Evolutionary conservation across 2,329 filamentous ascomycete species (phyloP).

Genomic region (Fusarium irregulare): DNA sequence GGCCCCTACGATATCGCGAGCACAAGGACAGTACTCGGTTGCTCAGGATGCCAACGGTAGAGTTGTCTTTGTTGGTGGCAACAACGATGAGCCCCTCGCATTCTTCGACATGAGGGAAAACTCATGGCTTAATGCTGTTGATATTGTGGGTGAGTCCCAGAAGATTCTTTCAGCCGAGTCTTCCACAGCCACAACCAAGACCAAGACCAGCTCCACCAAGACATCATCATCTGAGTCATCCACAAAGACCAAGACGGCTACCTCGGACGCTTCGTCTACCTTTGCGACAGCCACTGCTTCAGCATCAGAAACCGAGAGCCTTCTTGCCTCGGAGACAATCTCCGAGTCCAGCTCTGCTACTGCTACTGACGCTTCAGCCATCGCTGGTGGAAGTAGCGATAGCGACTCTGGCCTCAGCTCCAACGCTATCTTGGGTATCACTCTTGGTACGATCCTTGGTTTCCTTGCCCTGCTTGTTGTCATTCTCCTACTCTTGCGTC

Average conservation of each 20-base stretch:
- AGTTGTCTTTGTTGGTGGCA: constrained; percentile 84
- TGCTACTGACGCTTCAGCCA: constrained; percentile 42
- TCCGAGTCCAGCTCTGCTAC: constrained; percentile 43
- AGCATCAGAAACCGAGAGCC: constrained; percentile 34
- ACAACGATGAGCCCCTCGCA: constrained; percentile 71
- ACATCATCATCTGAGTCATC: constrained; percentile 41
- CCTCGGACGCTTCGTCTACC: constrained; percentile 39
- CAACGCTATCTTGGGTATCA: constrained; percentile 79
- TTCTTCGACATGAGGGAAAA: constrained; percentile 84
- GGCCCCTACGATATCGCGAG: constrained; percentile 72
- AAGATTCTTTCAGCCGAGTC: constrained; percentile 50
- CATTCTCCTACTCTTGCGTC: constrained; percentile 70
- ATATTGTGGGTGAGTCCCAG: constrained; percentile 66
- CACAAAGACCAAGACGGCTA: constrained; percentile 45
- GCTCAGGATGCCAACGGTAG: constrained; percentile 74
- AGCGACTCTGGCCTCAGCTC: constrained; percentile 52
- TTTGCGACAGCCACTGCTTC: constrained; percentile 42
- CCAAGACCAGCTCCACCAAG: constrained; percentile 33
- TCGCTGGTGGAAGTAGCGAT: constrained; percentile 41
- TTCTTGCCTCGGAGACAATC: constrained; percentile 41
- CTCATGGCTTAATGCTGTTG: constrained; percentile 78
- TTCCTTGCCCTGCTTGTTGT: constrained; percentile 76
- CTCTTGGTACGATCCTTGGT: constrained; percentile 83
- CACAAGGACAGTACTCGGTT: constrained; percentile 71
- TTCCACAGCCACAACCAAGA: constrained; percentile 18